Evolutionary conservation across 805 yeast genomes (phyloP), one percentile per base, ranked within the genome.

Genomic region (Yarrowia deformans): DNA sequence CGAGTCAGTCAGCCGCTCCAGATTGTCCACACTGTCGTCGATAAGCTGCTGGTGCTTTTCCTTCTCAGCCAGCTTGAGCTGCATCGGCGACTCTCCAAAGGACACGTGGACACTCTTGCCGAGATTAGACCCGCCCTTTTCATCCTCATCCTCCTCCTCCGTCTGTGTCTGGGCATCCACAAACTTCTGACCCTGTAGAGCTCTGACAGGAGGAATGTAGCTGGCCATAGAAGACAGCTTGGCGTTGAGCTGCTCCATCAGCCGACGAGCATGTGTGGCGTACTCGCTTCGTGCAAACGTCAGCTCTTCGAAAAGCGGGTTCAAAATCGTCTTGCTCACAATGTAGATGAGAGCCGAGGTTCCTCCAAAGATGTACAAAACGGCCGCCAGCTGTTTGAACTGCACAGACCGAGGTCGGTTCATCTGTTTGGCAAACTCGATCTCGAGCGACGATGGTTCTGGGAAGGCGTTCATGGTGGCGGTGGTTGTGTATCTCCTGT

Each of bases 281-380:
- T 75, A 75, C 18, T 72, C 72, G n/a, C 75, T 69, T 45, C 80
- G 77, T 67, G 76, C 78, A 39, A 35, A 72, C 6, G 78, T 73
- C 12, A 78, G 76, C 71, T 78, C 78, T 19, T 72, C 73, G 52
- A 76, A 73, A 60, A 78, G 75, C 43, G 80, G 80, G 37, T 70
- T 70, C n/a, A 77, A 69, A 19, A 78, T 72, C 60, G 76, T 72
- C 68, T 76, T 77, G 49, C 78, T 74, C 14, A 78, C 67, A 3
- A 77, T 46, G 9, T 75, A 77, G 8, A 74, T 49, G 19, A 75
- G 68, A 0, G 76, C 76, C 1, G 76, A 69, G 5, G 73, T 70
- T 8, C 80, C 80, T 0, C 79, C 80, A 69, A 75, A 78, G 14
- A 72, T 70, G 67, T 78, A 78, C 16, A 75, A 64, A 16, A 78